phyloP scores from a whole-genome alignment of 495 filamentous ascomycete species.

The Neurospora sp. region DNA sequence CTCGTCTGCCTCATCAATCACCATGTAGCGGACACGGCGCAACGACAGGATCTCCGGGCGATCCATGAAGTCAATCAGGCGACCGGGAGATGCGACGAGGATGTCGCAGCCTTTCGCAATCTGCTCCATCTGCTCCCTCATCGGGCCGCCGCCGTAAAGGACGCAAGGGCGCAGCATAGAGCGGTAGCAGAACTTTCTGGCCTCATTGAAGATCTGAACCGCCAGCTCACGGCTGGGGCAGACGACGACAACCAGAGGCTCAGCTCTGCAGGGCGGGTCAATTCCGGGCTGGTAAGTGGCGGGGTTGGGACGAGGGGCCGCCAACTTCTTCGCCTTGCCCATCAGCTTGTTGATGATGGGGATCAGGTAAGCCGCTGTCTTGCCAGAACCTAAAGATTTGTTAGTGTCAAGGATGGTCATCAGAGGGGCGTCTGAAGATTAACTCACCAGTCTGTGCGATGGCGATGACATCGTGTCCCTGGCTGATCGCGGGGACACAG shows the following conservation, averaged over 20 bases:
- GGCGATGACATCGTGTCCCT: slow-evolving; percentile 69
- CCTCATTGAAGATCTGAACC: slow-evolving; percentile 68
- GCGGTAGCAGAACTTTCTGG: not conserved
- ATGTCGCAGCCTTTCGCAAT: slow-evolving; percentile 80
- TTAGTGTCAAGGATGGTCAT: not conserved
- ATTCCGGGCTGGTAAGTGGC: slow-evolving; percentile 27
- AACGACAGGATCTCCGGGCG: slow-evolving; percentile 58
- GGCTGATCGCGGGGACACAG: slow-evolving; percentile 62
- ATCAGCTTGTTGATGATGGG: slow-evolving; percentile 83
- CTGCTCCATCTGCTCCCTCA: slow-evolving; percentile 53
- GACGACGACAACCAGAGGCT: slow-evolving; percentile 81
- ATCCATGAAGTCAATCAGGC: slow-evolving; percentile 72
- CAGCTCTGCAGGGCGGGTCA: slow-evolving; percentile 49
- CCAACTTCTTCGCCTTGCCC: slow-evolving; percentile 83
- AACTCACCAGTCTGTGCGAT: slow-evolving; percentile 83
- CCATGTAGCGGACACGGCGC: slow-evolving; percentile 64
- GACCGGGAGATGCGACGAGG: slow-evolving; percentile 78
- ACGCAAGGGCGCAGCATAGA: slow-evolving; percentile 56
- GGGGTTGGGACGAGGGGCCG: slow-evolving; percentile 60
- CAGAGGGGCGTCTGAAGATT: not conserved
- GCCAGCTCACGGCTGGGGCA: slow-evolving; percentile 81
- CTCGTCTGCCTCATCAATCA: slow-evolving; percentile 95
- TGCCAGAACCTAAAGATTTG: slow-evolving; percentile 65
- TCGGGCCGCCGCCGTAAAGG: slow-evolving; percentile 73
- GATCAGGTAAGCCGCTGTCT: slow-evolving; percentile 87